Evolutionary conservation across 2,329 filamentous ascomycete species (phyloP), one percentile per base, ranked within the genome.

Genomic region (Fusarium brevicatenulatum): DNA sequence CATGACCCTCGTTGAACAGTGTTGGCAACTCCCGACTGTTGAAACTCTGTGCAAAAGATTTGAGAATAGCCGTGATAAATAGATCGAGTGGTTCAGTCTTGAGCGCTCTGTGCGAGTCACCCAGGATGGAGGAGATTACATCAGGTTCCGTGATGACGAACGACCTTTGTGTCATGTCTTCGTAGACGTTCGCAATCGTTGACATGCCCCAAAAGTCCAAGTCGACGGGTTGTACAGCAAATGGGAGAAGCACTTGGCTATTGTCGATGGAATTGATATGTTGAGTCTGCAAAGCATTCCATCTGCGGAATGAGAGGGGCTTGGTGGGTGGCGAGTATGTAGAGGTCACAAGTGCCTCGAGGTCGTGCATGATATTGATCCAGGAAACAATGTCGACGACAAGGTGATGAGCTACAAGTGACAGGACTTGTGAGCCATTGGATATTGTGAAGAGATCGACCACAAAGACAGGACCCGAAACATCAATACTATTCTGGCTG

Each of bases 371-470:
- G 4, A 86, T 76, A 7, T 84, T 79, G 12, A 83, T 78, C 85
- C 85, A 87, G 0, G 84, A 85, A 2, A 86, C 83, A 8, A 86
- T 72, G 57, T 86, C 85, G 21, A 86, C 79, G 3, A 83, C 79
- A 1, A 83, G 73, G 61, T 84, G 83, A 19, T 83, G 82, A 4
- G 77, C 79, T 11, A 78, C 72, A 13, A 84, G 55, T 10, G 79
- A 81, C 0, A 82, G 52, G 4, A 74, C 47, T 39, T 80, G 80
- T 12, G 71, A 32, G 8, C 62, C 63, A 2, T 60, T n/a, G 8
- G 28, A 15, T 7, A 49, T 18, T 3, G 4, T 12, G 23, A 72
- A 72, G 2, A 72, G 43, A 11, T 76, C 71, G 1, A 66, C 57
- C 0, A 37, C n/a, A 25, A 76, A 68, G 0, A 72, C 52, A 0